These are phyloP conservation scores for Coniochaeta ligniaria DNA, from an alignment of 2,329 filamentous ascomycete genomes.

Conservation along the genomic window DNA sequence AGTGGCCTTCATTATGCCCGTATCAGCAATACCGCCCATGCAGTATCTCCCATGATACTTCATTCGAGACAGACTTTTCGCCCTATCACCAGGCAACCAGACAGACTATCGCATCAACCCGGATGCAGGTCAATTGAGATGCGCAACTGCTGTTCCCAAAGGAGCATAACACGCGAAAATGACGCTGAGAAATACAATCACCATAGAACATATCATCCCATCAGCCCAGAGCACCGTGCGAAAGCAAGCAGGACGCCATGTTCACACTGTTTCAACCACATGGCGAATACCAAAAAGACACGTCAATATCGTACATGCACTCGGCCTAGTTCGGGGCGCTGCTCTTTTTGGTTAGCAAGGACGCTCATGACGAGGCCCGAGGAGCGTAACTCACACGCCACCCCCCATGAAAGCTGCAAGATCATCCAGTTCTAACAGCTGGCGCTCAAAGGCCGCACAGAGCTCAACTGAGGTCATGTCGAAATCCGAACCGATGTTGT, in stretches of 20 bases:
- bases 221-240: not conserved
- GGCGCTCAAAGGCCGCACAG: slow-evolving; percentile 51
- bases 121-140: not conserved
- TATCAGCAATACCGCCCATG: not conserved
- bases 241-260: not conserved
- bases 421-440: slow-evolving; percentile 53
- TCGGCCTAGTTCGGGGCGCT: slow-evolving; percentile 2
- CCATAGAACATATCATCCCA: not conserved
- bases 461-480: slow-evolving; percentile 55
- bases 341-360: not conserved
- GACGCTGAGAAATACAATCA: not conserved
- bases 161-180: not conserved
- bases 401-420: slow-evolving; percentile 57
- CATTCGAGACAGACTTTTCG: not conserved
- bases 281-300: not conserved
- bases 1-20: not conserved
- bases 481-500: slow-evolving; percentile 14
- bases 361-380: slow-evolving; percentile 4
- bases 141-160: not conserved
- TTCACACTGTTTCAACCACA: not conserved
- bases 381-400: slow-evolving; percentile 36
- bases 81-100: not conserved
- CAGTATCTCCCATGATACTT: not conserved
- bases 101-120: not conserved
- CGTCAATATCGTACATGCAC: not conserved